phyloP scores from a whole-genome alignment of 306 rosid species.

The Argentina anserina region DNA sequence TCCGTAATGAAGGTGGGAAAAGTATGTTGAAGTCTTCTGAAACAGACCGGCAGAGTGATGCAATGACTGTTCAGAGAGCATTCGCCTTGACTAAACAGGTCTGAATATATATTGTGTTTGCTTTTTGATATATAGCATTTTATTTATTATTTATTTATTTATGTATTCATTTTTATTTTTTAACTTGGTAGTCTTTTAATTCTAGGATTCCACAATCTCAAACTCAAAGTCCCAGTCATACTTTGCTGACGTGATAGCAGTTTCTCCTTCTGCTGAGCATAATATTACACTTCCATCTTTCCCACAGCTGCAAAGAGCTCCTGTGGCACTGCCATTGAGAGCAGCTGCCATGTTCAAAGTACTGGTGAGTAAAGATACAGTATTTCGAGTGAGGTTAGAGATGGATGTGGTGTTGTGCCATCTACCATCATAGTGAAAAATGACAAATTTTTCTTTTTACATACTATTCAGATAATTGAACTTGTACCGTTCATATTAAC shows the following conservation, averaged over 20 bases:
- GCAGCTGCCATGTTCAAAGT: conserved; percentile 79
- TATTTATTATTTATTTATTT: neutral
- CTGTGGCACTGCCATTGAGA: conserved; percentile 69
- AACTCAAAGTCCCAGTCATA: conserved; percentile 64
- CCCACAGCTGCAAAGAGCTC: conserved; percentile 62
- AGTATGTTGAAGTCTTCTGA: conserved; percentile 45
- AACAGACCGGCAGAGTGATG: conserved; percentile 73
- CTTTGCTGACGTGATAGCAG: conserved; percentile 54
- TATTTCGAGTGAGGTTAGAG: neutral
- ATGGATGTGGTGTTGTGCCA: conserved; percentile 9
- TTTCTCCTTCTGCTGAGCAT: conserved; percentile 54
- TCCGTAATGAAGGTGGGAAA: conserved; percentile 37
- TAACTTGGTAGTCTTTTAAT: conserved; percentile 9
- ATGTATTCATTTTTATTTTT: neutral
- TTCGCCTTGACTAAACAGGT: conserved; percentile 66
- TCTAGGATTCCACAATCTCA: conserved; percentile 69
- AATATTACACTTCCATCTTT: conserved; percentile 39
- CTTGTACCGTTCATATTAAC: neutral
- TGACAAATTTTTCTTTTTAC: neutral
- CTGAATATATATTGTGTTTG: conserved; percentile 20
- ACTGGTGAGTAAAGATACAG: conserved; percentile 57
- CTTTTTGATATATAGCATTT: neutral
- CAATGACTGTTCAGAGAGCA: conserved; percentile 85
- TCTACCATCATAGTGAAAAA: neutral
- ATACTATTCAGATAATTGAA: neutral